Base-by-base conservation (phyloP, 1,139 yeast genomes). In the Yamadazyma triangularis region DNA sequence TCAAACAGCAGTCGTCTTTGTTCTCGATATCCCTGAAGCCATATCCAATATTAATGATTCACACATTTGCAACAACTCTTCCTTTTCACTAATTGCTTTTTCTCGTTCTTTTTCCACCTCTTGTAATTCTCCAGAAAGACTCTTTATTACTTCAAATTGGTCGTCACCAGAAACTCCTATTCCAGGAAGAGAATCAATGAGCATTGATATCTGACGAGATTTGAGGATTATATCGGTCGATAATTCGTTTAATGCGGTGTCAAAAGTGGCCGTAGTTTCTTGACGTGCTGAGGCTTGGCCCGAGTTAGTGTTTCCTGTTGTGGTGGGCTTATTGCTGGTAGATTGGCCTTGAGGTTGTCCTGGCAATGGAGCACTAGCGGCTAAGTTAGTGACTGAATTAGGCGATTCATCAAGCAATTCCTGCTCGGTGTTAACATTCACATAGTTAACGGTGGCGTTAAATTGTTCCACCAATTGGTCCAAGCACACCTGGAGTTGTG, bases 391-490 rank as follows among this genome's bases (percentile, higher is more conserved):
- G 10, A 60, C 62, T 3, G 71, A 62, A 25, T 47, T 51, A 3
- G 68, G 63, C 29, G 65, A 64, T 8, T 54, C 61, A 39, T 66
- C 73, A 8, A 68, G 47, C 13, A 53, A 46, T 8, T 64, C 70
- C 15, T 60, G 58, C 28, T 61, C 69, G 33, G 67, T 53, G 36
- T 64, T 56, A 14, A 56, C 50, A 53, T 87, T 93, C 26, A 89
- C 82, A 50, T 88, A 88, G 53, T 86, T 85, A 33, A 91, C 68
- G 1, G 96, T 82, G 5, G 96, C 93, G 53, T 86, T 84, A 63
- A 88, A 86, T 60, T 89, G 96, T 42, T 86, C 95, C 34, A 87
- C 78, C 35, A 91, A 75, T 64, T 84, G 96, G 58, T 91, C 98
- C 28, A 91, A 64, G 46, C 97, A 88, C 27, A 85, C 74, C 52